Percentiles rank a stretch among this genome's conserved stretches.
These are phyloP conservation scores for Candida ascalaphidarum DNA, from an alignment of 805 yeast species.

Conservation along the genomic window DNA sequence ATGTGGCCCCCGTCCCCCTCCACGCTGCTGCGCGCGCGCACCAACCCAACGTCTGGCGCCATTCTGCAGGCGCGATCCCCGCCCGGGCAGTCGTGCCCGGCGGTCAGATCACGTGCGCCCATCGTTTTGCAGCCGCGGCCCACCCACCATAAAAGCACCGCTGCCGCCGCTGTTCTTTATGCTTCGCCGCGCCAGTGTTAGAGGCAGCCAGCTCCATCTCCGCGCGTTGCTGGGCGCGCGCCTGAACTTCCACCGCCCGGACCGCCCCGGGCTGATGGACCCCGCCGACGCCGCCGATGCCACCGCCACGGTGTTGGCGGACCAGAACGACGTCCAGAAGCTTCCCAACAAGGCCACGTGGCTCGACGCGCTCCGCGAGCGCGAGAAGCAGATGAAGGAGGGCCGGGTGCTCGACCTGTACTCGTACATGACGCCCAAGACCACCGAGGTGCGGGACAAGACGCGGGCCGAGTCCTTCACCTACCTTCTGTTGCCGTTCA, in stretches of 20 bases:
- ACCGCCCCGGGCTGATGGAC: conserved; percentile 32
- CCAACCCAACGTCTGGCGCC: no score
- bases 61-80: no score
- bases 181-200: no score
- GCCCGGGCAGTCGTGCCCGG: no score
- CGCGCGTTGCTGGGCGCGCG: no score
- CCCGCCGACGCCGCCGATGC: conserved; percentile 69
- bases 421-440: conserved; percentile 63
- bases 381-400: conserved; percentile 59
- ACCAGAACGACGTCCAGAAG: conserved; percentile 43
- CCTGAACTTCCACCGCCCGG: conserved; percentile 17
- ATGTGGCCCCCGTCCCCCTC: no score
- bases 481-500: conserved; percentile 68
- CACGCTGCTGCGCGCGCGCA: no score
- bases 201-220: no score
- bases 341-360: conserved; percentile 57
- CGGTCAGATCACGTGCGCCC: no score
- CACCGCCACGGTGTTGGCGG: conserved; percentile 60
- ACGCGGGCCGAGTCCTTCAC: conserved; percentile 74
- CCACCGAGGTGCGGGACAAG: conserved; percentile 62
- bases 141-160: no score
- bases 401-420: conserved; percentile 68
- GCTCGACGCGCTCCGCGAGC: conserved; percentile 75
- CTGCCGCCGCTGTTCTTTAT: no score
- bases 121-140: no score